These are phyloP conservation scores for Chenopodium album DNA, from an alignment of 148 eudicot species.

Conservation along the genomic window DNA sequence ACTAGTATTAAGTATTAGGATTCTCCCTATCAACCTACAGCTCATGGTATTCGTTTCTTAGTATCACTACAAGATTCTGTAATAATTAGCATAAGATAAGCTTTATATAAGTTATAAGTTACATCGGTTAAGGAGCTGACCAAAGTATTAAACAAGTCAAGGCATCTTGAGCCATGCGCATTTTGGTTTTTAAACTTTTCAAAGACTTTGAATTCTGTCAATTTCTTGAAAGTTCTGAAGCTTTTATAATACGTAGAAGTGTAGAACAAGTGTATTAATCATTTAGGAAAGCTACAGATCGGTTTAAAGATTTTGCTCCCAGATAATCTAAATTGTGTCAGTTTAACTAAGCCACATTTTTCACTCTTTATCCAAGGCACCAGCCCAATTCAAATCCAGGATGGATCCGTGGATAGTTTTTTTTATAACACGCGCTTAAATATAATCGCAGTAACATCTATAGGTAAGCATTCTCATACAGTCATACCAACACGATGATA, in stretches of 20 bases:
- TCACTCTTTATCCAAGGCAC: too few relatives aligned
- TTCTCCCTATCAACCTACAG: conserved; percentile 20
- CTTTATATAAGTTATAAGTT: background rate
- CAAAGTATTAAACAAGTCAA: background rate
- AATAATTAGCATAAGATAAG: background rate
- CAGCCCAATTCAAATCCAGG: too few relatives aligned
- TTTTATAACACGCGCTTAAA: too few relatives aligned
- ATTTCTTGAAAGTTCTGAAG: background rate
- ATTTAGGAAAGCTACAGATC: background rate
- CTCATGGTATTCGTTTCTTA: background rate
- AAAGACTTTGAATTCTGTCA: background rate
- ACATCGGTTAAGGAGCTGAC: conserved; percentile 8
- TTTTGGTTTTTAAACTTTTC: background rate
- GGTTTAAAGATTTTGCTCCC: too few relatives aligned
- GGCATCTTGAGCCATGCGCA: conserved; percentile 24
- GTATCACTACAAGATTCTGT: background rate
- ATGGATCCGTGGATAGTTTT: too few relatives aligned
- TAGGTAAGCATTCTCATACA: too few relatives aligned
- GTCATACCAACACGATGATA: too few relatives aligned
- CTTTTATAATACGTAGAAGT: background rate
- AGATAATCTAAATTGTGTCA: too few relatives aligned
- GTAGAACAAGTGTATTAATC: background rate
- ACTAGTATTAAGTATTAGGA: background rate
- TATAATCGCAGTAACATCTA: too few relatives aligned
- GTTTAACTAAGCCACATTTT: too few relatives aligned